Base-by-base conservation (phyloP, 345 rosid species). In the Gossypium herbaceum region DNA sequence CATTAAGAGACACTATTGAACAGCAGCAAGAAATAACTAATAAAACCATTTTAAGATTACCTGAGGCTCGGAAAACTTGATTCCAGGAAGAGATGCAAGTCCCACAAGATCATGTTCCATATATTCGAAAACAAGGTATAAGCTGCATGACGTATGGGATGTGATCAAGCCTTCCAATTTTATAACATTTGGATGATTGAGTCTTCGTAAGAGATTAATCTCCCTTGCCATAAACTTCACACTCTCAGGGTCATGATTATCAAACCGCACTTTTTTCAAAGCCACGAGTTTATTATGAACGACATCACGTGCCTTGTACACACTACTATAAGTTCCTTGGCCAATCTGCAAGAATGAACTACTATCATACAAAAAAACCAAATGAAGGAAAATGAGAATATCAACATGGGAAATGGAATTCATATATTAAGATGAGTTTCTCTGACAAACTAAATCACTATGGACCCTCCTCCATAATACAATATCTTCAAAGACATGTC, bases 91-190 rank as follows among this genome's bases (percentile, higher is more conserved):
- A 0, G 99, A 86, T 66, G 93, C 85, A 80, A 95, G 90, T 70
- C 99, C 99, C 3, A 92, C 93, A 27, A 95, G 97, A 80, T 95
- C 99, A 80, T 95, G 99, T 78, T 95, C 99, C 99, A 95, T 95
- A 66, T 93, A 95, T 82, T 95, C 99, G 12, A 95, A 93, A 76
- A 95, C 86, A 79, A 95, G 96, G 86, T 91, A 95, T 76, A 95
- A 84, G 80, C 90, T 88, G 62, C 88, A 88, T 2, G 99, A 88
- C 43, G 81, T 83, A 72, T 79, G 80, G 61, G 99, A 94, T 68
- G 99, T 88, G 79, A 95, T 91, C 84, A 95, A 78, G 52, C 97
- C 98, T 85, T 95, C 91, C 85, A 95, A 76, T 76, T 92, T 95
- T 63, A 95, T 92, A 75, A 95, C 81, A 79, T 95, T 92, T n/a